Base-by-base conservation (phyloP, 148 eudicot species). In the Rhododendron ovatum region DNA sequence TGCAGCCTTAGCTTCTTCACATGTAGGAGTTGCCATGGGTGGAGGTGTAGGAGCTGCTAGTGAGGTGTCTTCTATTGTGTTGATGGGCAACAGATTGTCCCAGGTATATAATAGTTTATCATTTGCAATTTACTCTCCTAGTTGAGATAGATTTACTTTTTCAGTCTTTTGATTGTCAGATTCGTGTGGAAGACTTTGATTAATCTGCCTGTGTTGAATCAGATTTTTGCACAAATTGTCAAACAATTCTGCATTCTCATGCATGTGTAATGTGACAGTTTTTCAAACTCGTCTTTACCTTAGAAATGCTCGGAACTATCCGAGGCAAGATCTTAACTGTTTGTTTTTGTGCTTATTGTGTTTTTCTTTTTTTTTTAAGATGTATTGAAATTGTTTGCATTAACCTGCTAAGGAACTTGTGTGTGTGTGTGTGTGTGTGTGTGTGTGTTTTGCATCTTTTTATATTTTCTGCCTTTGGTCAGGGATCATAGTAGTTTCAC, bases 11-110 rank as follows among this genome's bases (percentile, higher is more conserved):
- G 99, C 99, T 80, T 88, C 91, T 85, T 89, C 99, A n/a, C 96
- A 98, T 83, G 96, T 98, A 13, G 99, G 99, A 82, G 88, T 95
- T 89, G 98, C 99, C 53, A 92, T 98, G 90, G 95, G 95, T 53
- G 96, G 95, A 15, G 98, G 96, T 59, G 98, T 92, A 85, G 99
- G 96, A 88, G 99, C 99, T 87, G 98, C 98, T 28, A 98, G 98
- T 84, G 99, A 98, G 90, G 99, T 92, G 37, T 91, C 99, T 22
- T 95, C 98, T 35, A 91, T 98, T 69, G 99, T 98, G 84, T 89
- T 98, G 43, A 89, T 98, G 96, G 98, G 98, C 12, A 93, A 98
- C 88, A 90, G 91, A 81, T 92, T 97, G 86, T 93, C 98, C 43
- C 94, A 92, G 94, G 94, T 92, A 83, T 80, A 53, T 24, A 24